Conservation (phyloP, 192 early-diverging fungal genomes). For the Backusella parvicylindrica region DNA sequence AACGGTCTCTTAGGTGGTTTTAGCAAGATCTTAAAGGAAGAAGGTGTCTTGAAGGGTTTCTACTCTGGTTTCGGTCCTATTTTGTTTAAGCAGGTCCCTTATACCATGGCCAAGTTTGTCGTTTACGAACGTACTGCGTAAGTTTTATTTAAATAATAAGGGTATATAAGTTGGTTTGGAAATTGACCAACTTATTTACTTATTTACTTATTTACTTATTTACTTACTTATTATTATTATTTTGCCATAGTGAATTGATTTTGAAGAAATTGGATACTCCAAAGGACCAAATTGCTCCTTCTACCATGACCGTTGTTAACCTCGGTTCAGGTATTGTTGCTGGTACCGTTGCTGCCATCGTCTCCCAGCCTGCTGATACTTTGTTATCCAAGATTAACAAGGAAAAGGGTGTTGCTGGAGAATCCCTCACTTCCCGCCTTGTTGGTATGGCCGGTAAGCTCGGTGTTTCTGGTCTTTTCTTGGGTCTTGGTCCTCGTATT, state of each 20-base stretch:
- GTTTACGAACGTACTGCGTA: conserved; percentile 56
- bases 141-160: conserved; percentile 14
- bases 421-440: conserved; percentile 57
- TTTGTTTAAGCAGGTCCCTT: conserved; percentile 74
- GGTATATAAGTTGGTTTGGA: background rate
- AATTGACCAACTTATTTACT: conserved; percentile 14
- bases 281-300: conserved; percentile 37
- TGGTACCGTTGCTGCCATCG: conserved; percentile 63
- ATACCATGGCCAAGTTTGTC: conserved; percentile 80
- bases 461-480: conserved; percentile 56
- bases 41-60: conserved; percentile 65
- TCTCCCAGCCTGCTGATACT: conserved; percentile 69
- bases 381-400: conserved; percentile 74
- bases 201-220: background rate
- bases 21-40: conserved; percentile 54
- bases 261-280: conserved; percentile 38
- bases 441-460: conserved; percentile 30
- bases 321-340: conserved; percentile 59
- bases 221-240: background rate
- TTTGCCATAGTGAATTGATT: conserved; percentile 41
- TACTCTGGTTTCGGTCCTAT: conserved; percentile 79
- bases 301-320: conserved; percentile 45
- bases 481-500: conserved; percentile 62
- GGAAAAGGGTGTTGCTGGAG: conserved; percentile 55
- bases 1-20: conserved; percentile 59